Evolutionary conservation across 768 basidiomycete species (phyloP).

Genomic region (Leccinum aurantiacum): DNA sequence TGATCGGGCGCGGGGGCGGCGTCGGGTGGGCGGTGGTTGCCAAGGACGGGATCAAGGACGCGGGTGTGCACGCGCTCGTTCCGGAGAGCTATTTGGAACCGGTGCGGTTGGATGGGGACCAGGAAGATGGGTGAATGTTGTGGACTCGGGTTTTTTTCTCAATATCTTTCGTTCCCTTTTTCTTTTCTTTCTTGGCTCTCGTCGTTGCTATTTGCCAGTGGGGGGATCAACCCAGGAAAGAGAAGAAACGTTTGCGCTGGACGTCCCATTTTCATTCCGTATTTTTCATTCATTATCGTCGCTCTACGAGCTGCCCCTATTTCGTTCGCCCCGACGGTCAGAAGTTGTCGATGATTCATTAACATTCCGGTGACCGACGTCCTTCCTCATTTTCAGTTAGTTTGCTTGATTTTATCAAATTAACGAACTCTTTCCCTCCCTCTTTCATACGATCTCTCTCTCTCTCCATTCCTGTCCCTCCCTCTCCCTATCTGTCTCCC

Average conservation of each 20-base stretch:
- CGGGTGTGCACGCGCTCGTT: conserved; percentile 63
- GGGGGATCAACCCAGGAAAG: not conserved
- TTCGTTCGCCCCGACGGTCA: not conserved
- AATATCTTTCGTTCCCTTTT: not conserved
- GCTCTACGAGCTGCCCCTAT: not conserved
- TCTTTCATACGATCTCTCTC: too few relatives aligned
- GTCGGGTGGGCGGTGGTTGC: conserved; percentile 80
- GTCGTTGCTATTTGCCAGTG: not conserved
- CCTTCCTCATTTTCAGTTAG: not conserved
- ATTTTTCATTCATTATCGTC: not conserved
- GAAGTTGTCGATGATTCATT: too few relatives aligned
- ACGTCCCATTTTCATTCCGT: not conserved
- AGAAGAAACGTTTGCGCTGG: not conserved
- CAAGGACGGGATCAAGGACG: conserved; percentile 37
- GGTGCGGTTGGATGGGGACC: conserved; percentile 39
- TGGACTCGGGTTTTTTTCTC: not conserved
- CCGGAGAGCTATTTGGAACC: conserved; percentile 76
- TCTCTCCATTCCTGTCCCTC: too few relatives aligned
- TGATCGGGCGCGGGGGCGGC: conserved; percentile 73
- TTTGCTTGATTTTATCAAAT: too few relatives aligned
- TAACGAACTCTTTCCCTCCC: too few relatives aligned
- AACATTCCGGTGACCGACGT: not conserved
- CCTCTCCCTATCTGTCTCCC: not conserved
- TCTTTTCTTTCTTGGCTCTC: not conserved
- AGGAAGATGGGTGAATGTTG: conserved; percentile 12